These are phyloP conservation scores for Talaromyces sp. DNA, from an alignment of 2,329 filamentous ascomycete species.

Conservation along the genomic window DNA sequence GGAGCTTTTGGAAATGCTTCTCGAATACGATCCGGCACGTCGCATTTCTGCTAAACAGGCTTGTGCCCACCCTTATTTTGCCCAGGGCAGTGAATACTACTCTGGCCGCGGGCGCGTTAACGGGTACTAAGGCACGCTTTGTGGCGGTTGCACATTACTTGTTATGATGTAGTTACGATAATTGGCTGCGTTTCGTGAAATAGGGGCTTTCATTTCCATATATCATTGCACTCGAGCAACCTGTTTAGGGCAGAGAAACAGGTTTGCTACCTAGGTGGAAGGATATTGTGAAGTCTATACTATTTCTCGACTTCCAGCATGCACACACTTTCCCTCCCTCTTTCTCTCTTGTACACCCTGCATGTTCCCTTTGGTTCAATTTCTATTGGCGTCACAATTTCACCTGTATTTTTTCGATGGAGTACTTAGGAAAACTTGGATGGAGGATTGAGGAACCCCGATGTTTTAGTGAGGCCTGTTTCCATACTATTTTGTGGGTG, in stretches of 20 bases:
- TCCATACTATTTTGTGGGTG: constrained; percentile 4
- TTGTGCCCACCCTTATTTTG: constrained; percentile 79
- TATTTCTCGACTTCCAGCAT: background rate
- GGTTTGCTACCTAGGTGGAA: background rate
- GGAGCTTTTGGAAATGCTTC: constrained; percentile 57
- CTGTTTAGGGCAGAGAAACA: background rate
- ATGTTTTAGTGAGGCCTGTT: constrained; percentile 1
- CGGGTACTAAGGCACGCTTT: background rate
- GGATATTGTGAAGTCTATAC: background rate
- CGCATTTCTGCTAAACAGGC: constrained; percentile 87
- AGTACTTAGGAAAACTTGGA: constrained; percentile 8
- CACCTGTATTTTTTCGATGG: constrained; percentile 3
- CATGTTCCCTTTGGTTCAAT: background rate
- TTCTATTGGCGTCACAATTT: constrained; percentile 5
- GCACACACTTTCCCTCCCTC: background rate
- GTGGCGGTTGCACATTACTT: background rate
- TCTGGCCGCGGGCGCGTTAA: constrained; percentile 32
- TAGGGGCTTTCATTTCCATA: background rate
- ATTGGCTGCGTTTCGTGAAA: background rate
- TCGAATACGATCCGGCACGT: constrained; percentile 81
- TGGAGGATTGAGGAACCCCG: constrained; percentile 1
- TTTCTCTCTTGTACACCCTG: background rate
- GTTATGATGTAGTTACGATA: background rate
- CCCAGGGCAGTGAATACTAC: constrained; percentile 45
- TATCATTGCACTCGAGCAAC: background rate